phyloP scores from a whole-genome alignment of 257 asterid species.

The Penstemon barbatus region DNA sequence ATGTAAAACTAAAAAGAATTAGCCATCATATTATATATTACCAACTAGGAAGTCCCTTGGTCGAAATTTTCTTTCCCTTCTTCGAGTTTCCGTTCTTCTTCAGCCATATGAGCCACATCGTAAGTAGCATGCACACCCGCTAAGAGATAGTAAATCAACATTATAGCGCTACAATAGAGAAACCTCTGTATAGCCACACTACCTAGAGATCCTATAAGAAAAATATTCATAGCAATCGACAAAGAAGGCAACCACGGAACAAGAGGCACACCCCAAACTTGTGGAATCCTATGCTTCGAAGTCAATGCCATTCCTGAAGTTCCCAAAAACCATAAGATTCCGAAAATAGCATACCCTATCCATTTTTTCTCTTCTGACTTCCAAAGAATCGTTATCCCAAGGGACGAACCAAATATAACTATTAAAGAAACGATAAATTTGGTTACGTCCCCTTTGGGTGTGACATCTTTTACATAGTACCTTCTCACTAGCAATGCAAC shows the following conservation, averaged over 20 bases:
- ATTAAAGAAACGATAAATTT: slow-evolving; percentile 48
- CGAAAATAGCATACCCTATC: slow-evolving; percentile 46
- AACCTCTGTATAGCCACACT: slow-evolving; percentile 67
- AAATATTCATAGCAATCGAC: slow-evolving; percentile 69
- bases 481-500: slow-evolving; percentile 85
- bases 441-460: slow-evolving; percentile 46
- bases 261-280: slow-evolving; percentile 95
- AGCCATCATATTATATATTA: slow-evolving; percentile 13
- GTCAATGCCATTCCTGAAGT: slow-evolving; percentile 71
- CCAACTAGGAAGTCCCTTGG: slow-evolving; percentile 25
- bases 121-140: slow-evolving; percentile 93
- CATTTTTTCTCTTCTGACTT: slow-evolving; percentile 39
- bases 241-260: slow-evolving; percentile 90
- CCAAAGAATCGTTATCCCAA: slow-evolving; percentile 63
- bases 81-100: slow-evolving; percentile 28
- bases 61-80: slow-evolving; percentile 32
- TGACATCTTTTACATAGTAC: slow-evolving; percentile 66
- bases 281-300: slow-evolving; percentile 61
- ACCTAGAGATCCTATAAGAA: slow-evolving; percentile 88
- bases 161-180: slow-evolving; percentile 65
- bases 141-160: slow-evolving; percentile 74
- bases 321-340: slow-evolving; percentile 61
- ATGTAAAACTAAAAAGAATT: background rate
- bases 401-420: slow-evolving; percentile 57
- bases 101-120: slow-evolving; percentile 62